These are phyloP conservation scores for Colletotrichum gloeosporioides DNA, from an alignment of 2,329 filamentous ascomycete genomes.

Conservation along the genomic window DNA sequence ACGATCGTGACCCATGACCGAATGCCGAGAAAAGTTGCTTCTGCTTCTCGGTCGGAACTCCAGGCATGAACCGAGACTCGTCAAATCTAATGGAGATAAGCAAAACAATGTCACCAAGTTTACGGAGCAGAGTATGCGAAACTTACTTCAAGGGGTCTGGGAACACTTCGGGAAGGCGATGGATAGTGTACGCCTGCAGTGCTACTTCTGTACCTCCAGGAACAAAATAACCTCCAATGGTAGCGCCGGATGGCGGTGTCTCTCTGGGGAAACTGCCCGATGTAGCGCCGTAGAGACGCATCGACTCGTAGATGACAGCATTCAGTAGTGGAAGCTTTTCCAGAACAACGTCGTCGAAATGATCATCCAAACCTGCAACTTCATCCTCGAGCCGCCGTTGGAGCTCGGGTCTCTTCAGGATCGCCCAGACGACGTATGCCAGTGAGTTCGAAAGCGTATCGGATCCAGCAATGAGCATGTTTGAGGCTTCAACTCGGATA, in stretches of 20 bases:
- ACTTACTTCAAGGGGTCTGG: constrained; percentile 37
- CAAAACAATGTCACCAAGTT: not conserved
- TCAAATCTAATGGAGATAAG: not conserved
- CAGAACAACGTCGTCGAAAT: constrained; percentile 35
- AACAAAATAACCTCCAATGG: constrained; percentile 42
- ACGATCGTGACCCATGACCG: constrained; percentile 51
- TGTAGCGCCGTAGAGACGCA: constrained; percentile 47
- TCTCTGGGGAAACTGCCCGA: constrained; percentile 43
- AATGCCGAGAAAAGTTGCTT: constrained; percentile 58
- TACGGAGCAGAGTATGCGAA: no score
- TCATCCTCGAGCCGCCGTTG: constrained; percentile 37
- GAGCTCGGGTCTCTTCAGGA: constrained; percentile 36
- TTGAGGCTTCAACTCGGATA: constrained; percentile 42
- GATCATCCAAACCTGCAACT: constrained; percentile 24
- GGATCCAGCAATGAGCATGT: constrained; percentile 55
- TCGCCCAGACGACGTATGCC: constrained; percentile 51
- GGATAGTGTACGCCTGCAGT: constrained; percentile 51
- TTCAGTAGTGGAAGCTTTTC: constrained; percentile 44
- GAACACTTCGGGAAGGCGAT: constrained; percentile 46
- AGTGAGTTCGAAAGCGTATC: constrained; percentile 57
- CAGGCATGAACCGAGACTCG: not conserved
- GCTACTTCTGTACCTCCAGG: constrained; percentile 43
- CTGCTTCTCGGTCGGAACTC: constrained; percentile 34
- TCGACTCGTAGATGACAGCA: constrained; percentile 47
- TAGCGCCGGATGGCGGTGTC: constrained; percentile 43